Conservation (phyloP, 176 grass and related monocot genomes). For the Hsuehochloa calcarea region DNA sequence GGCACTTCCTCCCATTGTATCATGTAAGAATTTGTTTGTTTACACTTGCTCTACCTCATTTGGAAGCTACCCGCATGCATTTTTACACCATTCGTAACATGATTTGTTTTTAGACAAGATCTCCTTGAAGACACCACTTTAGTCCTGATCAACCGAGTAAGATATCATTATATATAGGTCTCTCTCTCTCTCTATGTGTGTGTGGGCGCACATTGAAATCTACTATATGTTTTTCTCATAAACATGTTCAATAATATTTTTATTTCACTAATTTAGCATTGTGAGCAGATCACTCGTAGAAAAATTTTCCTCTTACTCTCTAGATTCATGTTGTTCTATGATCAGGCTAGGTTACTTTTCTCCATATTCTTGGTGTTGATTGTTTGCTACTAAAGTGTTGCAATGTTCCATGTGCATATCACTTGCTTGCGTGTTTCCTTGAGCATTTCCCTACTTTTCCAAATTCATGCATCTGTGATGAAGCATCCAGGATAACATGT, state of each 20-base stretch:
- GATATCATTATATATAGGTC: constrained; percentile 88
- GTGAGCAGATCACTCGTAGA: constrained; percentile 69
- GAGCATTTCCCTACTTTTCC: constrained; percentile 72
- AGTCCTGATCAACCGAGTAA: constrained; percentile 63
- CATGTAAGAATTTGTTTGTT: constrained; percentile 44
- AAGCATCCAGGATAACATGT: too few relatives aligned
- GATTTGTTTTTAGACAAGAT: constrained; percentile 55
- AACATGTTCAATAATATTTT: neutral
- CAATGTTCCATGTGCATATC: constrained; percentile 45
- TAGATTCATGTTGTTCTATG: constrained; percentile 81
- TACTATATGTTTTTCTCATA: constrained; percentile 18
- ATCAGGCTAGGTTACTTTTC: constrained; percentile 53
- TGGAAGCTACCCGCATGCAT: neutral
- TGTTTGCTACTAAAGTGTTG: constrained; percentile 19
- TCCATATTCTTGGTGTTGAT: neutral
- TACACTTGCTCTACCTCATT: constrained; percentile 7
- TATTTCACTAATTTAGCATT: neutral
- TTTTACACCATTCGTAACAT: neutral
- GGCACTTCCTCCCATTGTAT: constrained; percentile 69
- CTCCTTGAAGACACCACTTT: constrained; percentile 74
- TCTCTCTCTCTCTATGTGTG: constrained; percentile 31
- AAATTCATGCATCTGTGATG: too few relatives aligned
- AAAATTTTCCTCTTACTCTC: constrained; percentile 81
- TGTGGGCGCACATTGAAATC: neutral
- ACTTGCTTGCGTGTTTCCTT: constrained; percentile 62